Conservation (phyloP, 208 protist genomes). For the Leishmania turanica region DNA sequence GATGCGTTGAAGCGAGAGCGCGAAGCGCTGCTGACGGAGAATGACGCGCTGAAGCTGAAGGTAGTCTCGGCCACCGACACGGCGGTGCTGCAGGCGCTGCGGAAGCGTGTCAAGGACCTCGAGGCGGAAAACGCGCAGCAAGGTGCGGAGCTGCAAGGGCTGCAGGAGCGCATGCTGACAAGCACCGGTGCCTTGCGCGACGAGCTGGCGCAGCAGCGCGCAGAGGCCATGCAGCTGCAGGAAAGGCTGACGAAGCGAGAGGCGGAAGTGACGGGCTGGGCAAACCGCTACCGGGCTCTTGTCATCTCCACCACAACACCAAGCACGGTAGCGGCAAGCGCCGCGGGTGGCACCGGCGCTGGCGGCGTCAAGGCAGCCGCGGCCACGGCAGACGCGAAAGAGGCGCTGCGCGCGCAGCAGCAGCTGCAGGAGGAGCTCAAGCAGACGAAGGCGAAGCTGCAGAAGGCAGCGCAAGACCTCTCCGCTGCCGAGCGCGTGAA, state of each 20-base stretch:
- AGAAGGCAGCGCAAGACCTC: conserved; percentile 16
- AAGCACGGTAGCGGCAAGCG: background rate
- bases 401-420: conserved; percentile 8
- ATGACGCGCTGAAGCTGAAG: conserved; percentile 47
- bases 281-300: conserved; percentile 34
- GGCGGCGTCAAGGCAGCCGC: background rate
- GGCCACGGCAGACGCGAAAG: conserved; percentile 5
- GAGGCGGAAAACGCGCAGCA: conserved; percentile 50
- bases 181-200: conserved; percentile 59
- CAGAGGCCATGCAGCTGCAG: conserved; percentile 48
- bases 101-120: conserved; percentile 45
- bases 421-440: conserved; percentile 31
- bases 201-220: conserved; percentile 57
- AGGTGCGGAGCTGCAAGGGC: conserved; percentile 43
- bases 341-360: background rate
- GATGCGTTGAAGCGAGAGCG: conserved; percentile 39
- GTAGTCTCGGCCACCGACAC: conserved; percentile 40
- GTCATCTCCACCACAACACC: conserved; percentile 25
- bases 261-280: conserved; percentile 40
- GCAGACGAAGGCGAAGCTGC: conserved; percentile 29
- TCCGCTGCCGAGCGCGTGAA: conserved; percentile 22
- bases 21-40: conserved; percentile 45
- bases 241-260: conserved; percentile 45
- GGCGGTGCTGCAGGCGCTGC: conserved; percentile 43
- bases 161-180: conserved; percentile 58